Conservation (phyloP, 495 filamentous ascomycete genomes). For the Aspergillus carlsbadensis region DNA sequence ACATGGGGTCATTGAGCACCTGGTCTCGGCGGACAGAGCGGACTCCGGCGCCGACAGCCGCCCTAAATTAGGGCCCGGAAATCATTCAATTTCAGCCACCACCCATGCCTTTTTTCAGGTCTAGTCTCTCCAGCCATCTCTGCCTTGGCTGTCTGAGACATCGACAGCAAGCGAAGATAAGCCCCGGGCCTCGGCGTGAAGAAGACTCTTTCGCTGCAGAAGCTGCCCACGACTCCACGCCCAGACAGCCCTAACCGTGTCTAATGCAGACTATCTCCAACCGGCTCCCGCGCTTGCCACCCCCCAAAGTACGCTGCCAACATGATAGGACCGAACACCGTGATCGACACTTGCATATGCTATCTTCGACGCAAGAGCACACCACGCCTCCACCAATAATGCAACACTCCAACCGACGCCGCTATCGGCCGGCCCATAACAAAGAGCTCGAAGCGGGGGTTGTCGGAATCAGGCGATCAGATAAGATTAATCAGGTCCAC, state of each 20-base stretch:
- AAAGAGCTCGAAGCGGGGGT: neutral
- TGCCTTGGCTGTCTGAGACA: no score
- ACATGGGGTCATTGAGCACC: no score
- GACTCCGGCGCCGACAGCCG: no score
- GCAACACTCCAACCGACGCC: neutral
- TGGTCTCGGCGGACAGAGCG: no score
- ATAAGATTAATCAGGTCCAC: neutral
- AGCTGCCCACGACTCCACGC: no score
- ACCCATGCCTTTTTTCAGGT: no score
- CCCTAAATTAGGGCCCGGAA: no score
- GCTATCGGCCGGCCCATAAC: neutral
- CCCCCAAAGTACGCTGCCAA: neutral
- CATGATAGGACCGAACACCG: neutral
- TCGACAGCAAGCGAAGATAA: no score
- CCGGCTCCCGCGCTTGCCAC: neutral
- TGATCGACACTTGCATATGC: neutral
- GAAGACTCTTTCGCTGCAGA: no score
- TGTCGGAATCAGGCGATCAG: neutral
- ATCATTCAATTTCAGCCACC: no score
- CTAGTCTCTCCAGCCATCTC: no score
- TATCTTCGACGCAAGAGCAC: neutral
- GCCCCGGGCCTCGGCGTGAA: no score
- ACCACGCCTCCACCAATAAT: neutral
- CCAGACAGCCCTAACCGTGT: neutral
- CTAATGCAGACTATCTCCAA: conserved; percentile 1